Conservation (phyloP, 208 protist species). For the Herpetomonas tarakana region DNA sequence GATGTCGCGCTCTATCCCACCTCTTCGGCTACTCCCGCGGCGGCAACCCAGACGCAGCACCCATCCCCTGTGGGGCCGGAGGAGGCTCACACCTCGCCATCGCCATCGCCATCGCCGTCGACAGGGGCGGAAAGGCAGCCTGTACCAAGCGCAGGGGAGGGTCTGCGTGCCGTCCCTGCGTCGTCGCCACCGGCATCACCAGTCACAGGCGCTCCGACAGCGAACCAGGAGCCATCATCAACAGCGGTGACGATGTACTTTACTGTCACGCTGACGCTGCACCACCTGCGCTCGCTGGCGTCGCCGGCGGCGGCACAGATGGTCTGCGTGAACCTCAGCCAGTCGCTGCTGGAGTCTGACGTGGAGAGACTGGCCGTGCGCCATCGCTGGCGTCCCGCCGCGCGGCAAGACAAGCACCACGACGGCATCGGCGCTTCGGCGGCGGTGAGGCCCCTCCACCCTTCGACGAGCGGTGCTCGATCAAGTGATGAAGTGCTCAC, state of each 20-base stretch:
- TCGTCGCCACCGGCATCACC: not conserved
- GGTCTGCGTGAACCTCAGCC: slow-evolving; percentile 3
- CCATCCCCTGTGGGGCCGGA: too few relatives aligned
- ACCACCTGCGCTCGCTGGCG: slow-evolving; percentile 25
- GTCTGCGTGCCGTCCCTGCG: not conserved
- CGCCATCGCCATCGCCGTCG: too few relatives aligned
- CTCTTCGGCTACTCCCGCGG: not conserved
- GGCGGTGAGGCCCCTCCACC: not conserved
- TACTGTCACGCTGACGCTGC: slow-evolving; percentile 28
- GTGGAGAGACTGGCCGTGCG: not conserved
- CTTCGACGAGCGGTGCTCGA: not conserved
- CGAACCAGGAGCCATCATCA: not conserved
- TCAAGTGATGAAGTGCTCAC: not conserved
- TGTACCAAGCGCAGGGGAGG: too few relatives aligned
- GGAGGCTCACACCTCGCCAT: too few relatives aligned
- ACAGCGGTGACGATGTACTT: slow-evolving; percentile 13
- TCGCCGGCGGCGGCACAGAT: slow-evolving; percentile 6
- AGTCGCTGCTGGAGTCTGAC: slow-evolving; percentile 4
- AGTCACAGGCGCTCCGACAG: not conserved
- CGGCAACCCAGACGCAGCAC: not conserved
- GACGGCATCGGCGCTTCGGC: not conserved
- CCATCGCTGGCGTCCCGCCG: not conserved
- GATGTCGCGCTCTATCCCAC: not conserved
- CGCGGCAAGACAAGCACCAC: not conserved
- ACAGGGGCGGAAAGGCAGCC: too few relatives aligned